phyloP scores from a whole-genome alignment of 495 filamentous ascomycete genomes.

The Lepraria neglecta region DNA sequence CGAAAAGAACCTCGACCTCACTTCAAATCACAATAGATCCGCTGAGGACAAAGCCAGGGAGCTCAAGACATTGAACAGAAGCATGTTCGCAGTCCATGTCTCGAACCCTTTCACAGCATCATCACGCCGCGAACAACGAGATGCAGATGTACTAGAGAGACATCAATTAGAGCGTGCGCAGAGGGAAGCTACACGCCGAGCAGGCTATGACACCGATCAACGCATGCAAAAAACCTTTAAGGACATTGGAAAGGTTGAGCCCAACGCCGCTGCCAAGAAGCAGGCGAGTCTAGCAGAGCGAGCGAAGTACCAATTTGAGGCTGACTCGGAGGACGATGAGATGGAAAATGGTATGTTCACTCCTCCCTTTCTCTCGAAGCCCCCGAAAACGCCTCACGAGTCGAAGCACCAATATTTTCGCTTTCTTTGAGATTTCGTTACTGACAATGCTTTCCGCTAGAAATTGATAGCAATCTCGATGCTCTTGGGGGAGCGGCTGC shows the following conservation, averaged over 20 bases:
- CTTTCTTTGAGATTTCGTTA: background rate
- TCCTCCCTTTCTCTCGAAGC: too few species aligned
- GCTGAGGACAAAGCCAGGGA: conserved; percentile 71
- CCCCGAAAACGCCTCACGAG: too few species aligned
- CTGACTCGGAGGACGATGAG: conserved; percentile 67
- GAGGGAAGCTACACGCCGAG: conserved; percentile 60
- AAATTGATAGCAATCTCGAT: conserved; percentile 62
- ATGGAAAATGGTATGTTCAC: conserved; percentile 54
- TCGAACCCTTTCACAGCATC: conserved; percentile 64
- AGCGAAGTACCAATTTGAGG: conserved; percentile 72
- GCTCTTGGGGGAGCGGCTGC: conserved; percentile 53
- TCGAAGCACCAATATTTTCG: too few species aligned
- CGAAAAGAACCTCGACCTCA: conserved; percentile 66
- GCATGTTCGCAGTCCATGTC: conserved; percentile 77
- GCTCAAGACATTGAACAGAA: conserved; percentile 67
- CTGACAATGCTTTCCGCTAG: conserved; percentile 28
- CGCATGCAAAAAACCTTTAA: conserved; percentile 56
- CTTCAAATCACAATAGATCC: conserved; percentile 58
- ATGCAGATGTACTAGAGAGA: conserved; percentile 54
- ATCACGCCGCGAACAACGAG: conserved; percentile 50
- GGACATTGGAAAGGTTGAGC: conserved; percentile 42
- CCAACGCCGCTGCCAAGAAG: conserved; percentile 33
- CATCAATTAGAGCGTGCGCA: conserved; percentile 60
- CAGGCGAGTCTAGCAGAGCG: conserved; percentile 59
- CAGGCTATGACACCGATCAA: conserved; percentile 52